Evolutionary conservation across 305 asterid species (phyloP), one percentile per base, ranked within the genome.

Genomic region (Solanum aculeatissimum): DNA sequence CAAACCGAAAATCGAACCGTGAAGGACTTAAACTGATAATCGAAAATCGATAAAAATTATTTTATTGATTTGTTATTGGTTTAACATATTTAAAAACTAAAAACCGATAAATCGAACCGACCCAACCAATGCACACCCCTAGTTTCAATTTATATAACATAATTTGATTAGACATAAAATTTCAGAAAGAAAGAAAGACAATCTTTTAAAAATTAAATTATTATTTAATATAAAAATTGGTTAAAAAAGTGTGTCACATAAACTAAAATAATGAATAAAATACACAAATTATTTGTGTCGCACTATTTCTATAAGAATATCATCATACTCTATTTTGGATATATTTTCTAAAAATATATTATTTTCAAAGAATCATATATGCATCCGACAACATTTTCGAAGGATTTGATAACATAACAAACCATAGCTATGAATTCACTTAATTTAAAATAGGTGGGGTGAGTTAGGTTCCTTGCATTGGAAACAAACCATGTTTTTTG

Each of bases 401-500:
- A n/a, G 0, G 0, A 9, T 35, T 4, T 35, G 27, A 38, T 68
- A 69, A 5, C 53, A 69, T 69, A 69, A 10, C 27, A 71, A 43
- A 21, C 10, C 18, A 18, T 69, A 18, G 0, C 49, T 68, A 65
- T 65, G 69, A 60, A 71, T 43, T 54, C 6, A 45, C 15, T 45
- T 40, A 14, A 23, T 6, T 2, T 47, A 15, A 74, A 23, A 15
- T 74, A 25, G 15, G 81, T 74, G 60, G 60, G 60, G 4, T 23
- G 21, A 32, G 55, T 77, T 51, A 27, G 29, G 47, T 29, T 51
- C 82, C 65, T 77, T 47, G 62, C 47, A 77, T 51, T 27, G 47
- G 47, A 51, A 51, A 77, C 82, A 77, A 77, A 29, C 82, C 82
- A 77, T 29, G 65, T 51, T 29, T 51, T 18, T 77, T 77, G 47